These are phyloP conservation scores for Babjeviella inositovora DNA, from an alignment of 805 yeast genomes.

Conservation along the genomic window DNA sequence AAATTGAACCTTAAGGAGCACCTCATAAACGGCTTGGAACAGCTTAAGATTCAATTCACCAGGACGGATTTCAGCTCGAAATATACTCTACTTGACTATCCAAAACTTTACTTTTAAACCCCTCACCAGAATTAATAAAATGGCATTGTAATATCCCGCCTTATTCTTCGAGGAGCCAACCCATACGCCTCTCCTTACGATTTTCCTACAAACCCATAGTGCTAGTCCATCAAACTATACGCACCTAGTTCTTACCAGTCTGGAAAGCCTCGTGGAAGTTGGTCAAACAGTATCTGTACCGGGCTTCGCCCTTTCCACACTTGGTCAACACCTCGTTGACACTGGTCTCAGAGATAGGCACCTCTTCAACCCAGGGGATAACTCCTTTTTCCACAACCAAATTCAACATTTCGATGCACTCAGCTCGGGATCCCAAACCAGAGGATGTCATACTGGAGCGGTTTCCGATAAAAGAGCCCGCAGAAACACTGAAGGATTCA, in stretches of 20 bases:
- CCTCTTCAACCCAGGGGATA: slow-evolving; percentile 32
- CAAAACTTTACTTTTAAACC: too few species aligned
- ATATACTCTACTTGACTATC: too few species aligned
- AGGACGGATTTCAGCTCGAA: too few species aligned
- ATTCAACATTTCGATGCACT: slow-evolving; percentile 26
- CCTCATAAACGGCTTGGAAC: too few species aligned
- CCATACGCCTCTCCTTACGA: too few species aligned
- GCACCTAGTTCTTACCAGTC: slow-evolving; percentile 3
- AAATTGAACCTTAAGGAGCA: too few species aligned
- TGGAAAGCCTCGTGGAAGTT: slow-evolving; percentile 28
- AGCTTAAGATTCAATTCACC: too few species aligned
- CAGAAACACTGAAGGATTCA: slow-evolving; percentile 25
- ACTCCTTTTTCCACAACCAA: slow-evolving; percentile 25
- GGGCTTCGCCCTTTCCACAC: slow-evolving; percentile 28
- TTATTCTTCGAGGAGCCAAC: too few species aligned
- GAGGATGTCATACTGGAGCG: slow-evolving; percentile 28
- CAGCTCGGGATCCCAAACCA: slow-evolving; percentile 28
- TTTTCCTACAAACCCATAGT: too few species aligned
- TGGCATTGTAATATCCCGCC: too few species aligned
- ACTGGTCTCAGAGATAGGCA: slow-evolving; percentile 25
- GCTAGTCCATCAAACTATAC: not conserved
- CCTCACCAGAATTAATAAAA: too few species aligned
- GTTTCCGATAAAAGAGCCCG: slow-evolving; percentile 30
- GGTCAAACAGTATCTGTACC: slow-evolving; percentile 35
- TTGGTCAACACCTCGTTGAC: slow-evolving; percentile 24